Conservation (phyloP, 2,329 filamentous ascomycete species). For the Claviceps purpurea region DNA sequence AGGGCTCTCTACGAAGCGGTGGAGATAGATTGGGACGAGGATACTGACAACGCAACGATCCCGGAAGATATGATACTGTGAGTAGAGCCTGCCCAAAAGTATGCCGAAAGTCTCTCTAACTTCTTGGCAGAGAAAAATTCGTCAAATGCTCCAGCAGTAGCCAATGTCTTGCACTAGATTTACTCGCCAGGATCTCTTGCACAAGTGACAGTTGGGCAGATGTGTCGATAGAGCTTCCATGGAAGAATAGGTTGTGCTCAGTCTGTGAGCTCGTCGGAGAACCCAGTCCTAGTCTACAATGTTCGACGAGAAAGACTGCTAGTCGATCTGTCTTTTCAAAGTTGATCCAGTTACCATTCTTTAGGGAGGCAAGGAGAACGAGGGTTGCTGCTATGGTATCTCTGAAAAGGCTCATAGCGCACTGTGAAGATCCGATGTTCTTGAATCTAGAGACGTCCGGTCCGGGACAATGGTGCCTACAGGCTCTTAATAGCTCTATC, state of each 20-base stretch:
- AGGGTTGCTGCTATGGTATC: conserved; percentile 60
- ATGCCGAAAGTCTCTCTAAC: conserved; percentile 10
- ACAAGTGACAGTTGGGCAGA: conserved; percentile 8
- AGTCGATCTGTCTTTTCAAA: conserved; percentile 32
- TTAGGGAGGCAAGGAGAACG: conserved; percentile 42
- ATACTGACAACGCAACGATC: conserved; percentile 11
- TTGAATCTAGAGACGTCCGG: conserved; percentile 54
- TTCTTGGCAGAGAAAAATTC: conserved; percentile 25
- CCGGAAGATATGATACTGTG: conserved; percentile 32
- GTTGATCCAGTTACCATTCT: conserved; percentile 30
- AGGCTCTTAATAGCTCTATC: conserved; percentile 68
- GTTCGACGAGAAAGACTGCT: conserved; percentile 16
- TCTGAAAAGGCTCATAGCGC: conserved; percentile 54
- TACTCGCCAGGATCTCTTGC: conserved; percentile 38
- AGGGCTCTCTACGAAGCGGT: conserved; percentile 18
- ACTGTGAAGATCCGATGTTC: conserved; percentile 45
- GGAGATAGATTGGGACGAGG: conserved; percentile 10
- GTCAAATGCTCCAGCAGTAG: conserved; percentile 30
- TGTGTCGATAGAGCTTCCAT: not conserved
- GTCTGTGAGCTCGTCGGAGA: conserved; percentile 13
- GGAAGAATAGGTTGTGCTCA: conserved; percentile 8
- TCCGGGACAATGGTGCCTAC: conserved; percentile 68
- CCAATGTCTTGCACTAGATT: conserved; percentile 38
- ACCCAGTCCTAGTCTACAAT: not conserved
- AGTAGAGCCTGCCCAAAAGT: conserved; percentile 13